Percentiles rank a stretch among this genome's conserved stretches.
Evolutionary conservation across 106 monocot species (phyloP).

Genomic region (Dendrobium huoshanense): DNA sequence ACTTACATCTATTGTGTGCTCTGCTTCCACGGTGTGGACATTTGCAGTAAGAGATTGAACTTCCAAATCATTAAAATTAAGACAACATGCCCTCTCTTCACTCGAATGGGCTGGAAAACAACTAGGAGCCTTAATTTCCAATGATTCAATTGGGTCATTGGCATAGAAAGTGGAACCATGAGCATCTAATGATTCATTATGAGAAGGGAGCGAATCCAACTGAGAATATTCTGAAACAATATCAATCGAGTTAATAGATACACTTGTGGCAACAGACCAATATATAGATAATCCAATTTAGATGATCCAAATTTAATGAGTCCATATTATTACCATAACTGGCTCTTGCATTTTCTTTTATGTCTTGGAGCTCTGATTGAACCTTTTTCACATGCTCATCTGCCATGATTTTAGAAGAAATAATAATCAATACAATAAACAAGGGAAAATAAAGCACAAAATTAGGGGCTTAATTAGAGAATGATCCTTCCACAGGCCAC

Average conservation of each 20-base stretch:
- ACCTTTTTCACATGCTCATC: not conserved
- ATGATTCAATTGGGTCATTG: not conserved
- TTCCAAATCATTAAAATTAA: not conserved
- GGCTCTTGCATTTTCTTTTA: not conserved
- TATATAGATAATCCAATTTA: not conserved
- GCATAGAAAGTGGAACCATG: not conserved
- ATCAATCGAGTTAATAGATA: not conserved
- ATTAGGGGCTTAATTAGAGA: not conserved
- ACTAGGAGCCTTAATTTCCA: not conserved
- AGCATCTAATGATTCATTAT: not conserved
- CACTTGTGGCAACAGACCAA: not conserved
- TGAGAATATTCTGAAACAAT: not conserved
- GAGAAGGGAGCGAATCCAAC: not conserved
- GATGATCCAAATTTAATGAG: not conserved
- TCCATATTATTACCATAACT: not conserved
- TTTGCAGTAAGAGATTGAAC: not conserved
- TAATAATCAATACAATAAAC: not conserved
- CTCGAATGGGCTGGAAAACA: not conserved
- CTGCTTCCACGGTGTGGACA: not conserved
- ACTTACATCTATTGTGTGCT: not conserved
- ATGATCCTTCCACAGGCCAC: not conserved
- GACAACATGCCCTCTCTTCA: conserved; percentile 1
- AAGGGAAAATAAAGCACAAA: not conserved
- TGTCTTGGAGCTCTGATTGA: not conserved
- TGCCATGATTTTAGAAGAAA: not conserved